Base-by-base conservation (phyloP, 768 basidiomycete genomes). In the Butyriboletus loyo region DNA sequence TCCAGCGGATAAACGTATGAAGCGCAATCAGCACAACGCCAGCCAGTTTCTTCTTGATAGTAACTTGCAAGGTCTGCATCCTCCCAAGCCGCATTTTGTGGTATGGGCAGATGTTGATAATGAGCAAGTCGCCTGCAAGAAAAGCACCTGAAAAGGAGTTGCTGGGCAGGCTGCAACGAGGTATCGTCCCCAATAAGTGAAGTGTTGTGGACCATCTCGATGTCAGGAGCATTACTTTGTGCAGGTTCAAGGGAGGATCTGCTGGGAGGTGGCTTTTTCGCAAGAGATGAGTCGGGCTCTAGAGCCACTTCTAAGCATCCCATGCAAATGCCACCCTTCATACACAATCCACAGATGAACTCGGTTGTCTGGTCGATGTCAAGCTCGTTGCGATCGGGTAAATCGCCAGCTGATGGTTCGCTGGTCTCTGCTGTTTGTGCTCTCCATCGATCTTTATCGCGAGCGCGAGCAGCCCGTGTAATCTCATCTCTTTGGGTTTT, bases 51-150 rank as follows among this genome's bases (percentile, higher is more conserved):
- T 1, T 62, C 50, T 56, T 88, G 86, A 65, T 90, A 92, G 57
- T 83, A 71, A 19, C 64, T 60, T 6, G 85, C 89, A n/a, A 86
- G 73, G 0, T 81, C 76, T 9, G 45, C 49, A 41, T 67, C 67
- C 39, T 72, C 66, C 14, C 61, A 70, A 36, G 68, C 63, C 31
- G 69, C 60, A 27, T 66, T 69, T 10, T 74, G 60, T 21, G 83
- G 84, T 25, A 65, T 50, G 6, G 80, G 79, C 40, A 92, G 71
- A 70, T 94, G 90, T 22, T 71, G 72, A 66, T 96, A 96, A 68
- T 97, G 94, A 9, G 86, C 81, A 5, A 86, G 75, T 41, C 92
- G 84, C 61, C 87, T 89, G 76, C 94, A 97, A 19, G 85, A 79
- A 46, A 84, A 66, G 69, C 94, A 97, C 24, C 94, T 80, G 68